phyloP scores from a whole-genome alignment of 257 asterid genomes.

The Handroanthus guayacan region DNA sequence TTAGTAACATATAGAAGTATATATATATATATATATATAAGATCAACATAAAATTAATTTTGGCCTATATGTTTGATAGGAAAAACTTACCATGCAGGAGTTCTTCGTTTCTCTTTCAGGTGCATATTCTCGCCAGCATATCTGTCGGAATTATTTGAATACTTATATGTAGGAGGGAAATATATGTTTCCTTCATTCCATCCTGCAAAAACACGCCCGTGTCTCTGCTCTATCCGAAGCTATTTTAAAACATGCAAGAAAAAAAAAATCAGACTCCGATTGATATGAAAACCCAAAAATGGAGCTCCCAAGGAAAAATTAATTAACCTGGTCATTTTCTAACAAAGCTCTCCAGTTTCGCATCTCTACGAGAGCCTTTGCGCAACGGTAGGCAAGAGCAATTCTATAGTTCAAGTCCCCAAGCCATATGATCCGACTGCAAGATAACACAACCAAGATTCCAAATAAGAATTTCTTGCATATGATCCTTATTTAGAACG shows the following conservation, averaged over 20 bases:
- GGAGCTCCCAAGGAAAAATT: neutral
- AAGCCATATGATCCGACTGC: constrained; percentile 91
- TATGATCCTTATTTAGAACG: neutral
- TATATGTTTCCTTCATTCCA: constrained; percentile 89
- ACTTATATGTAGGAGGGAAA: constrained; percentile 94
- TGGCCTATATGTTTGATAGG: neutral
- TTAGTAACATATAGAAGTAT: too few species aligned
- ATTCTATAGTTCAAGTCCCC: constrained; percentile 94
- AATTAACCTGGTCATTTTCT: constrained; percentile 85
- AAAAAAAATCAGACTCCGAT: neutral
- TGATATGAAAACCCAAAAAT: neutral
- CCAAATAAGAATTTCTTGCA: neutral
- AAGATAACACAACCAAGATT: constrained; percentile 30
- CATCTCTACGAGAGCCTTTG: constrained; percentile 96
- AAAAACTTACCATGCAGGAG: constrained; percentile 84
- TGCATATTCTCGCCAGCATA: constrained; percentile 81
- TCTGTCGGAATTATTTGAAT: constrained; percentile 87
- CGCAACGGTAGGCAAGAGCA: constrained; percentile 79
- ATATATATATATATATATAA: too few species aligned
- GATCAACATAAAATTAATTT: neutral
- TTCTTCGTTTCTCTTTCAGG: constrained; percentile 82
- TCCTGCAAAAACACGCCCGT: constrained; percentile 81
- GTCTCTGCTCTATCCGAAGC: constrained; percentile 80
- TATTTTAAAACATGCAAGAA: constrained; percentile 36
- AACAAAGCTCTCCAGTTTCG: constrained; percentile 86